Evolutionary conservation across 345 rosid species (phyloP), one percentile per base, ranked within the genome.

Genomic region (Microcos paniculata): DNA sequence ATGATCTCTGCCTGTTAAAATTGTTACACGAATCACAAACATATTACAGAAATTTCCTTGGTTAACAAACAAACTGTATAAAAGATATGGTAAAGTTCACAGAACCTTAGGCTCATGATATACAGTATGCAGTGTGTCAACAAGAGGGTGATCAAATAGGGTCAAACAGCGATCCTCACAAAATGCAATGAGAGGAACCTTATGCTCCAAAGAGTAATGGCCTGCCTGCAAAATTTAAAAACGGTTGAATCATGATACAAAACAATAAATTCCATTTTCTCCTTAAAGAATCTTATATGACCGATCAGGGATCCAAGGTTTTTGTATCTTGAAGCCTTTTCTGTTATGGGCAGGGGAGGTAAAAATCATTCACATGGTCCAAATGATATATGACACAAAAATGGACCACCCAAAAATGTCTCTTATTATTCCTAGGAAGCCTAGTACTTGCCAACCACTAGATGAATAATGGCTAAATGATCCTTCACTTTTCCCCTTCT

Each of bases 111-210:
- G 97, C 80, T 94, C 98, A 38, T 81, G 86, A 84, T 92, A 94
- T 76, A 83, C 69, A 43, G 90, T 87, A 78, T 94, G 97, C 71
- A 96, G 85, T 45, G 92, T 85, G 66, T 92, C 86, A 26, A 96
- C 91, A 45, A 87, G 89, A 64, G 95, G 97, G 79, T 96, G 94
- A 75, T 90, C 90, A 80, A 91, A 96, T 59, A 94, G 80, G 6
- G 97, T 92, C 70, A 96, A 87, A 85, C 97, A 94, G 30, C 94
- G 95, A 79, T 85, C 93, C 56, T 84, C 86, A 74, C 94, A 72
- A 82, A 92, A 96, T 69, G 98, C 98, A 67, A 96, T 77, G n/a
- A 96, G 90, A 77, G 98, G 99, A 85, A 94, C 82, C 77, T 85
- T 84, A 58, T 93, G 92, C 88, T 92, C 88, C 86, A 81, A 77